Percentiles rank a stretch among this genome's conserved stretches.
phyloP scores from a whole-genome alignment of 352 stramenopile species.

The Plasmopara muralis region DNA sequence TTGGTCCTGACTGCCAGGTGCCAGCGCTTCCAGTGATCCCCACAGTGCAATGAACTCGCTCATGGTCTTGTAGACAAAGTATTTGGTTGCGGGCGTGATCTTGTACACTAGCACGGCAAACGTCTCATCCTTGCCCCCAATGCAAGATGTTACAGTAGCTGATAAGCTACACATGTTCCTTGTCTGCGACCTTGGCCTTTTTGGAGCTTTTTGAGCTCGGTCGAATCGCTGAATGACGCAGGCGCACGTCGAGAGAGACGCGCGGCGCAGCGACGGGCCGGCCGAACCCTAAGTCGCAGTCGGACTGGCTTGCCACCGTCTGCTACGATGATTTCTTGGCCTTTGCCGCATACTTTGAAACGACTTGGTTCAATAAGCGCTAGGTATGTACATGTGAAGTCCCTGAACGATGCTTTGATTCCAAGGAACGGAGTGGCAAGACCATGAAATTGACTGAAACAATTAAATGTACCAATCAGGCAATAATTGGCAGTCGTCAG shows the following conservation, averaged over 20 bases:
- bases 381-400: background rate
- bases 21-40: constrained; percentile 48
- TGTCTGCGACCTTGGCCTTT: background rate
- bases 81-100: constrained; percentile 27
- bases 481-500: constrained; percentile 9
- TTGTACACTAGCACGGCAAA: constrained; percentile 64
- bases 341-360: background rate
- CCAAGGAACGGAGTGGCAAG: no score
- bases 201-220: constrained; percentile 2
- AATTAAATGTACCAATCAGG: background rate
- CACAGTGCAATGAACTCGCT: constrained; percentile 68
- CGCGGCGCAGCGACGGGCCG: constrained; percentile 7
- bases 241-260: constrained; percentile 14
- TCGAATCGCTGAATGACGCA: constrained; percentile 24
- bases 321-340: constrained; percentile 7
- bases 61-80: constrained; percentile 83
- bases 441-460: constrained; percentile 4
- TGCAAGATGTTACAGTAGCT: constrained; percentile 69
- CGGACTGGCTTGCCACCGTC: constrained; percentile 10
- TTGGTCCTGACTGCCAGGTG: constrained; percentile 20
- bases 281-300: constrained; percentile 17
- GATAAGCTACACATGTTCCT: constrained; percentile 59
- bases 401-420: constrained; percentile 2
- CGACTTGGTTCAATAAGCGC: background rate
- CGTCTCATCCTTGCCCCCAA: constrained; percentile 72